phyloP scores from a whole-genome alignment of 2,329 filamentous ascomycete genomes.

The Emmonsia crescens region DNA sequence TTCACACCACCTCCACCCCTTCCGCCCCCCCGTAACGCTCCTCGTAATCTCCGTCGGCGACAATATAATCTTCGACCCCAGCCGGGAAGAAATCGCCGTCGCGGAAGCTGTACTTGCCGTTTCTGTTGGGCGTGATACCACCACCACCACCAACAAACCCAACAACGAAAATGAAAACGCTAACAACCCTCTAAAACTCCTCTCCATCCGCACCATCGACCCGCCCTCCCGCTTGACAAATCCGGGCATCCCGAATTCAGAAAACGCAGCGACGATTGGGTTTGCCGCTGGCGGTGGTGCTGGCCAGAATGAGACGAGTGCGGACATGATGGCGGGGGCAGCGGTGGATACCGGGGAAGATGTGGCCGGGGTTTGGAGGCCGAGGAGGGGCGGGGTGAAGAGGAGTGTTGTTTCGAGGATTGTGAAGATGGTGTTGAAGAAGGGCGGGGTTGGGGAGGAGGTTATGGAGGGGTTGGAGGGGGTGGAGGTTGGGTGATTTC shows the following conservation, averaged over 20 bases:
- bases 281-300: constrained; percentile 23
- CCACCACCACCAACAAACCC: constrained; percentile 10
- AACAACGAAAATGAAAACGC: constrained; percentile 30
- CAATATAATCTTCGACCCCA: constrained; percentile 91
- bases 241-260: constrained; percentile 55
- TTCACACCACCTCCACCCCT: constrained; percentile 16
- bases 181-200: constrained; percentile 42
- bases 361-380: constrained; percentile 65
- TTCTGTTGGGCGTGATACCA: constrained; percentile 42
- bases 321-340: constrained; percentile 33
- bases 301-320: constrained; percentile 27
- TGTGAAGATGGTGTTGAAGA: constrained; percentile 63
- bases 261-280: constrained; percentile 45
- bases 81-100: constrained; percentile 81
- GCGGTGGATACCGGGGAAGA: constrained; percentile 48
- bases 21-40: constrained; percentile 74
- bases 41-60: constrained; percentile 77
- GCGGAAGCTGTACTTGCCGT: constrained; percentile 82
- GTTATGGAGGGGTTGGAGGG: constrained; percentile 70
- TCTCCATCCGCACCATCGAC: constrained; percentile 63
- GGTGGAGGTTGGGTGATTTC: constrained; percentile 47
- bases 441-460: constrained; percentile 73
- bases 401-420: constrained; percentile 61
- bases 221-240: constrained; percentile 63
- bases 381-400: constrained; percentile 73